A percentile compares a stretch with the other conserved stretches of the same genome.
Conservation (phyloP, 192 early-diverging fungal species). For the Mortierella hygrophila region DNA sequence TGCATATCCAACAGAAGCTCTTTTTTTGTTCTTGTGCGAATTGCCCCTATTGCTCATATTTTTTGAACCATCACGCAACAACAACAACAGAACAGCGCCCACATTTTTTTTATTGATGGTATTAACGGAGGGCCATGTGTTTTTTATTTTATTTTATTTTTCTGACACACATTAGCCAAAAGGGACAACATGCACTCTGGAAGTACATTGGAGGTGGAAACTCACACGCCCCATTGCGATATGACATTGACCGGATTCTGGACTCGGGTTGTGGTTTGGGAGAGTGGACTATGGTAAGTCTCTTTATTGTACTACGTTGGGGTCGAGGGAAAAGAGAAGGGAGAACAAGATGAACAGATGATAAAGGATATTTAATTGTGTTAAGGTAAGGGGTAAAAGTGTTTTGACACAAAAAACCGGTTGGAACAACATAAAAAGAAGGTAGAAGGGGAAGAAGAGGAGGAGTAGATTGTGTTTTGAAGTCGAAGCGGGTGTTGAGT, state of each 20-base stretch:
- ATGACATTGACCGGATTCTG: slow-evolving; percentile 42
- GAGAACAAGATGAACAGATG: neutral
- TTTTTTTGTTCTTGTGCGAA: neutral
- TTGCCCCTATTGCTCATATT: neutral
- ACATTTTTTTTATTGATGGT: neutral
- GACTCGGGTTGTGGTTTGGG: slow-evolving; percentile 55
- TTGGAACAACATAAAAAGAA: neutral
- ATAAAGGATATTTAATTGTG: neutral
- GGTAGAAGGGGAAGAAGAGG: neutral
- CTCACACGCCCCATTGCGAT: slow-evolving; percentile 47
- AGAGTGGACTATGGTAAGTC: slow-evolving; percentile 55
- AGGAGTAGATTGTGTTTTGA: neutral
- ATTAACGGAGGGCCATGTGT: neutral
- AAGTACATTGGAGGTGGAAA: slow-evolving; percentile 56
- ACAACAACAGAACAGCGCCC: neutral
- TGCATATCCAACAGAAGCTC: neutral
- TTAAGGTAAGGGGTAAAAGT: neutral
- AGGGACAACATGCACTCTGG: slow-evolving; percentile 57
- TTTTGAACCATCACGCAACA: neutral
- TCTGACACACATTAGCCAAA: slow-evolving; percentile 26
- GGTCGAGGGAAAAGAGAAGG: neutral
- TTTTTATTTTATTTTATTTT: slow-evolving; percentile 15
- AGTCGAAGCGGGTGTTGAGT: neutral
- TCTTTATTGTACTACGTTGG: neutral
- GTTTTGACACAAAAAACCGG: slow-evolving; percentile 2